A percentile compares a stretch with the other conserved stretches of the same genome.
phyloP scores from a whole-genome alignment of 2,329 filamentous ascomycete species.

The Aspergillus pseudoviridinutans region DNA sequence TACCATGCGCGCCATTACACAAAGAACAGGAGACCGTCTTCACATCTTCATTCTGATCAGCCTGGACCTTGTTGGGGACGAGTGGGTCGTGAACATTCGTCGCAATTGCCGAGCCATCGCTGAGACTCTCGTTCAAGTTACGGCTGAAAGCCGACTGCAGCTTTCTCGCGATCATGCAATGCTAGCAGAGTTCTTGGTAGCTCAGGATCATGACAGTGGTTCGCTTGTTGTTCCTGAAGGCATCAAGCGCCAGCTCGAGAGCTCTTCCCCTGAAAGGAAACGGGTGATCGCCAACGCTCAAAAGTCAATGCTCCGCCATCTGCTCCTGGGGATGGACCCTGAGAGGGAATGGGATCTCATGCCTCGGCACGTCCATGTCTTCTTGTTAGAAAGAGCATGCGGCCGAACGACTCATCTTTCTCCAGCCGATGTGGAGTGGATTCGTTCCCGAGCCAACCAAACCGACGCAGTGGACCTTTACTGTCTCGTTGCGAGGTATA shows the following conservation, averaged over 20 bases:
- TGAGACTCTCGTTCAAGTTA: slow-evolving; percentile 35
- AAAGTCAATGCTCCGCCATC: slow-evolving; percentile 9
- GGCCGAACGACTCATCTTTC: slow-evolving; percentile 40
- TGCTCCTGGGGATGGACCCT: slow-evolving; percentile 10
- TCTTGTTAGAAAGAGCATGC: slow-evolving; percentile 38
- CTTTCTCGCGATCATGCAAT: slow-evolving; percentile 36
- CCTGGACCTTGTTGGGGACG: slow-evolving; percentile 18
- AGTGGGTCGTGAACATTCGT: slow-evolving; percentile 27
- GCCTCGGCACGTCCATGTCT: background rate
- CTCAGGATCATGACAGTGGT: slow-evolving; percentile 25
- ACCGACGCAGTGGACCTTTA: background rate
- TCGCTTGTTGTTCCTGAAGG: slow-evolving; percentile 18
- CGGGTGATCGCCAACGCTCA: slow-evolving; percentile 14
- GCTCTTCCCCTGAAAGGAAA: slow-evolving; percentile 28
- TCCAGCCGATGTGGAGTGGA: slow-evolving; percentile 39
- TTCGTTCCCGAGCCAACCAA: slow-evolving; percentile 27
- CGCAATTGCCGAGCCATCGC: slow-evolving; percentile 37
- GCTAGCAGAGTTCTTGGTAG: slow-evolving; percentile 28
- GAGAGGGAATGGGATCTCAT: slow-evolving; percentile 13
- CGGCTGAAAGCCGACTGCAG: slow-evolving; percentile 31
- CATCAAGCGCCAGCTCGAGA: slow-evolving; percentile 27
- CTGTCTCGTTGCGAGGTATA: background rate
- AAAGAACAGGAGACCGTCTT: slow-evolving; percentile 19
- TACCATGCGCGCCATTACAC: slow-evolving; percentile 7
- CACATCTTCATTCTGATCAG: slow-evolving; percentile 30